A percentile compares a stretch with the other conserved stretches of the same genome.
phyloP scores from a whole-genome alignment of 2,329 filamentous ascomycete genomes.

The Fonsecaea pedrosoi region DNA sequence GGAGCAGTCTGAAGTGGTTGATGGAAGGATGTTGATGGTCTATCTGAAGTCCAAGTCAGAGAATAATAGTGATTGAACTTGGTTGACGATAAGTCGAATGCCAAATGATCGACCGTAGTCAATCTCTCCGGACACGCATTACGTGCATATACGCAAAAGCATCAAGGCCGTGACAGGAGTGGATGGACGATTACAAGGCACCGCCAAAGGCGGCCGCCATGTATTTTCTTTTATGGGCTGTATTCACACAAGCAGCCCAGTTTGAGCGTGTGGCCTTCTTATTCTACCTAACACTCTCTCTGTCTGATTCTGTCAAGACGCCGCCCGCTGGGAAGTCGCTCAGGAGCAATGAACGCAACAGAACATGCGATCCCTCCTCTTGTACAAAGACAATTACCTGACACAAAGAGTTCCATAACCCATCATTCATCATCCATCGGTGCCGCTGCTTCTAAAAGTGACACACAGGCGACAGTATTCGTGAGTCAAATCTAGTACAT shows the following conservation, averaged over 20 bases:
- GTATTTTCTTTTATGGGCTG: slow-evolving; percentile 1
- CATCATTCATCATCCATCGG: slow-evolving; percentile 72
- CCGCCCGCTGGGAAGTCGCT: slow-evolving; percentile 16
- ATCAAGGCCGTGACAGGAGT: background rate
- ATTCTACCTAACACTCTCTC: background rate
- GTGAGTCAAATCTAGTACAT: slow-evolving; percentile 91
- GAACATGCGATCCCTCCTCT: slow-evolving; percentile 5
- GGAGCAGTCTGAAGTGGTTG: background rate
- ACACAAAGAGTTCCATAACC: background rate
- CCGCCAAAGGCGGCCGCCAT: background rate
- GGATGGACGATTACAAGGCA: no score
- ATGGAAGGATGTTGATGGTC: background rate
- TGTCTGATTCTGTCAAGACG: background rate
- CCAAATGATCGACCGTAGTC: slow-evolving; percentile 12
- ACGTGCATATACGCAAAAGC: background rate
- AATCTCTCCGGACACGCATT: slow-evolving; percentile 7
- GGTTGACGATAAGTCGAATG: background rate
- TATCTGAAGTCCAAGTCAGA: background rate
- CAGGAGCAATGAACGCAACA: slow-evolving; percentile 13
- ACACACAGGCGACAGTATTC: slow-evolving; percentile 95
- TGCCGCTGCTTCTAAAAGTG: slow-evolving; percentile 92
- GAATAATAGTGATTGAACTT: background rate
- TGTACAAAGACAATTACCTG: slow-evolving; percentile 13
- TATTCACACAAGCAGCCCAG: background rate
- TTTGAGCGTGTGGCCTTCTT: background rate